phyloP scores from a whole-genome alignment of 75 land plant genomes.

The Cryptomeria japonica region DNA sequence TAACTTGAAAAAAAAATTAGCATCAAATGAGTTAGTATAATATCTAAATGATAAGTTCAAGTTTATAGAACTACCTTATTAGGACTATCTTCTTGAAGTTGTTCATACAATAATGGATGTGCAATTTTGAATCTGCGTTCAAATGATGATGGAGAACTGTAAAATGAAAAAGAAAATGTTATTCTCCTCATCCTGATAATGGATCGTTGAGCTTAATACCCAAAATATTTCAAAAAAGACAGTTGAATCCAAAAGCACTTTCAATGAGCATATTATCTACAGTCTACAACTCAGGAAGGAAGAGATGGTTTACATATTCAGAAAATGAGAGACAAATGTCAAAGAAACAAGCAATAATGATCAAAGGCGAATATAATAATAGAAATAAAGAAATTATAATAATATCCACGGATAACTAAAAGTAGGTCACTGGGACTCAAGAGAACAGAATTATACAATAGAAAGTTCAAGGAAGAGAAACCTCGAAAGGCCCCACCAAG shows the following conservation, averaged over 20 bases:
- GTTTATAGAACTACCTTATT: conserved; percentile 39
- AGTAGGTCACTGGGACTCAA: too few species aligned
- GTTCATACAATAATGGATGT: conserved; percentile 61
- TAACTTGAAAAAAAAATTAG: background rate
- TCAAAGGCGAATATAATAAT: too few species aligned
- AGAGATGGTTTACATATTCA: background rate
- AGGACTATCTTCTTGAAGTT: conserved; percentile 58
- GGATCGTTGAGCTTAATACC: too few species aligned
- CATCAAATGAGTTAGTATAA: conserved; percentile 1
- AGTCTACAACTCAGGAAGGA: background rate
- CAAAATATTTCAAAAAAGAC: too few species aligned
- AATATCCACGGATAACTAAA: too few species aligned
- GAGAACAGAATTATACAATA: too few species aligned
- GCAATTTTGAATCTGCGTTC: conserved; percentile 53
- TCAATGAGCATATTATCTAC: background rate
- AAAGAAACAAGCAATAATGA: background rate
- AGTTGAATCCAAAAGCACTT: too few species aligned
- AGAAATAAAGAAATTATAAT: too few species aligned
- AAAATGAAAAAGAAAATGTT: conserved; percentile 4
- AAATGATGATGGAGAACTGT: conserved; percentile 81
- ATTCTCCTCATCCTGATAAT: background rate
- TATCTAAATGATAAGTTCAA: background rate
- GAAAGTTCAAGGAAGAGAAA: too few species aligned
- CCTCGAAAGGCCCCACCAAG: too few species aligned
- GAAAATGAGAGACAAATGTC: background rate